Base-by-base conservation (phyloP, 768 basidiomycete genomes). In the Leccinellum albellum region DNA sequence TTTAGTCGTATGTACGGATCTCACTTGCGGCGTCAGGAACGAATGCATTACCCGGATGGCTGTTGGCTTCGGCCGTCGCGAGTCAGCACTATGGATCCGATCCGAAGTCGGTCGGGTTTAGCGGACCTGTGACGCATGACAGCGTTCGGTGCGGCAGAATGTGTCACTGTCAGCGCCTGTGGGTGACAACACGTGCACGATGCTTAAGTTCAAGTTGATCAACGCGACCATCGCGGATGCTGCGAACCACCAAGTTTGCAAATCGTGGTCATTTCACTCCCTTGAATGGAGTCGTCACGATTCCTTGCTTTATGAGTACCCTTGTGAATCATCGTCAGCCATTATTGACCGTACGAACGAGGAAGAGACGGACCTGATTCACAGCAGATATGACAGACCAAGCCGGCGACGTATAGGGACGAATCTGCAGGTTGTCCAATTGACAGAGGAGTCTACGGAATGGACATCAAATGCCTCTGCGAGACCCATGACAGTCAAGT, bases 141-240 rank as follows among this genome's bases (percentile, higher is more conserved):
- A 10, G 15, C 8, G 51, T 46, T 47, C 32, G 32, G 9, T 21
- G 10, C 44, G 20, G 45, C n/a, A 40, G 40, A 40, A 54, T 7
- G 6, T 58, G 13, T 46, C 46, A 62, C 3, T 62, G 17, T 10
- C 53, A 54, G 40, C 50, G n/a, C n/a, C n/a, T n/a, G n/a, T n/a
- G n/a, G n/a, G n/a, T n/a, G n/a, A n/a, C n/a, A n/a, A n/a, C n/a
- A n/a, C n/a, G n/a, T n/a, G n/a, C n/a, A n/a, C n/a, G n/a, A n/a
- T n/a, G n/a, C n/a, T n/a, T n/a, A n/a, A n/a, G n/a, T n/a, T n/a
- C n/a, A n/a, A n/a, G n/a, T n/a, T n/a, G n/a, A n/a, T n/a, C n/a
- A n/a, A n/a, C n/a, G n/a, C n/a, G n/a, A n/a, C 46, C 26, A 51
- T 7, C 15, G 42, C 35, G 17, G 17, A 17, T 17, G 35, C 7